phyloP scores from a whole-genome alignment of 441 rosid species.

The Brassica hybrid region DNA sequence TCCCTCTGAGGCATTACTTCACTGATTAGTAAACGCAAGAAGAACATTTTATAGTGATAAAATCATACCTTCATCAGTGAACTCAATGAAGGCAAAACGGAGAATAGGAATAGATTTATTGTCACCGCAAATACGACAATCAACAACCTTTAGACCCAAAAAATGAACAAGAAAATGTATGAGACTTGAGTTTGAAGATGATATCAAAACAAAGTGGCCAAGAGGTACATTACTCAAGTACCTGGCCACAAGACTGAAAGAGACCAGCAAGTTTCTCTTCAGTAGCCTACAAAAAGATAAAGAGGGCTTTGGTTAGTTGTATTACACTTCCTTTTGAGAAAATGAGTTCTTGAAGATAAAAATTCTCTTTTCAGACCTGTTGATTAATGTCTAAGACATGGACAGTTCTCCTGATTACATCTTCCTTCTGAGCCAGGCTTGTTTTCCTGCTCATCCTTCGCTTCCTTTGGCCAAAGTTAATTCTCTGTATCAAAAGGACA shows the following conservation, averaged over 20 bases:
- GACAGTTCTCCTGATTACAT: slow-evolving; percentile 78
- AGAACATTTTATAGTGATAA: neutral
- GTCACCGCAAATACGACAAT: slow-evolving; percentile 90
- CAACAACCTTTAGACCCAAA: slow-evolving; percentile 65
- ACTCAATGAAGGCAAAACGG: slow-evolving; percentile 79
- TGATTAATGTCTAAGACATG: slow-evolving; percentile 84
- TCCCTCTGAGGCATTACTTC: slow-evolving; percentile 54
- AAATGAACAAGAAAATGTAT: neutral
- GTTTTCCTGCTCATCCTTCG: slow-evolving; percentile 58
- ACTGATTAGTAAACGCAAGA: slow-evolving; percentile 14
- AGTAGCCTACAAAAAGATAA: slow-evolving; percentile 57
- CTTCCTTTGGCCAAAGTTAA: no score
- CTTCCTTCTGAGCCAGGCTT: slow-evolving; percentile 65
- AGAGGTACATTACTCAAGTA: slow-evolving; percentile 59
- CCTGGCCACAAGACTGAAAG: slow-evolving; percentile 84
- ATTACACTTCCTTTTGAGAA: slow-evolving; percentile 2
- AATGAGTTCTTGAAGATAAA: neutral
- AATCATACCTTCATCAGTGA: slow-evolving; percentile 44
- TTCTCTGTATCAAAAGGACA: no score
- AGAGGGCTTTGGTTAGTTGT: neutral
- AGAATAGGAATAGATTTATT: slow-evolving; percentile 79
- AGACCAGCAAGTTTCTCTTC: slow-evolving; percentile 92
- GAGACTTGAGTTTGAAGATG: slow-evolving; percentile 36
- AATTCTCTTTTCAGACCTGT: slow-evolving; percentile 47
- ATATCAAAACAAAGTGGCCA: neutral